phyloP scores from a whole-genome alignment of 305 asterid genomes.

The Fraxinus sp. region DNA sequence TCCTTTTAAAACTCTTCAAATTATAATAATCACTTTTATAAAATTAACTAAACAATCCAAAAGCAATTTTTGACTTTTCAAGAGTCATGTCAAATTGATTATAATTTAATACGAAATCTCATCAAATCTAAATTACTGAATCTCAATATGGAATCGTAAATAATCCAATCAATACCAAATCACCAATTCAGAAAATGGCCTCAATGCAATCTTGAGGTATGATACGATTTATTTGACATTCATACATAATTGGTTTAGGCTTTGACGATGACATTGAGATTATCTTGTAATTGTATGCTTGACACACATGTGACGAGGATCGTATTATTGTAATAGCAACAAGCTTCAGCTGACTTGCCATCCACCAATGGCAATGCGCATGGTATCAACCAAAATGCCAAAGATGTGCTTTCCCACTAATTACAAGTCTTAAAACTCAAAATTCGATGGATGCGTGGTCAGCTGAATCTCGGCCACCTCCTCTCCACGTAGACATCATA shows the following conservation, averaged over 20 bases:
- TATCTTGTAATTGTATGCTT: conserved; percentile 21
- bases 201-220: not conserved
- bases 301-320: conserved; percentile 21
- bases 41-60: not conserved
- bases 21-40: too few species aligned
- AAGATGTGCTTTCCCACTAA: not conserved
- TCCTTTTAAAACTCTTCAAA: too few species aligned
- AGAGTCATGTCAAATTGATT: too few species aligned
- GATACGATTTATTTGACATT: not conserved
- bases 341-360: conserved; percentile 5
- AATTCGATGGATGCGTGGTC: not conserved
- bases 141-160: not conserved
- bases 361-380: not conserved
- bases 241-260: not conserved
- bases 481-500: not conserved
- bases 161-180: not conserved
- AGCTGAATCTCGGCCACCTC: not conserved
- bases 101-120: not conserved
- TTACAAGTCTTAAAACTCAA: not conserved
- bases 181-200: not conserved
- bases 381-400: not conserved
- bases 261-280: conserved; percentile 28
- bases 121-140: not conserved
- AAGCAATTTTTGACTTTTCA: too few species aligned
- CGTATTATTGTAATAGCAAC: conserved; percentile 17